Conservation (phyloP, 257 asterid genomes). For the Misopates orontium region DNA sequence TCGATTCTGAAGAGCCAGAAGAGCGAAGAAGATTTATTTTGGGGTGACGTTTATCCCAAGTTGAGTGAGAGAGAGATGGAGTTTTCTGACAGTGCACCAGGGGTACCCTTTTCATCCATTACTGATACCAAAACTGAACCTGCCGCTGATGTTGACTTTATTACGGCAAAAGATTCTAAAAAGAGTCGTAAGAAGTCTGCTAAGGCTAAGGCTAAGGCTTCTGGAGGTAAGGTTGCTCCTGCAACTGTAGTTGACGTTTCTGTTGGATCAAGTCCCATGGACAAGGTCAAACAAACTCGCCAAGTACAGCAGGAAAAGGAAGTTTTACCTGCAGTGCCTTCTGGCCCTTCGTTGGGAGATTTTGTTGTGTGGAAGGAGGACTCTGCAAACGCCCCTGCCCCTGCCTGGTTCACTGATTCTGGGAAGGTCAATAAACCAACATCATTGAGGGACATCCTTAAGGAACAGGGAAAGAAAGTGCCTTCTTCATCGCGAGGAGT, state of each 20-base stretch:
- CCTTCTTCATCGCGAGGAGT: slow-evolving; percentile 40
- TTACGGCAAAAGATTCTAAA: slow-evolving; percentile 89
- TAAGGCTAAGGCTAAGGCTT: slow-evolving; percentile 75
- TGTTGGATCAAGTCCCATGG: slow-evolving; percentile 60
- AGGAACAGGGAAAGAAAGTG: slow-evolving; percentile 72
- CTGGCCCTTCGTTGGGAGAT: slow-evolving; percentile 96
- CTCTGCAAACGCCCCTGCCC: slow-evolving; percentile 58
- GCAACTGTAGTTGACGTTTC: slow-evolving; percentile 44
- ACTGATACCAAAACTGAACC: slow-evolving; percentile 42
- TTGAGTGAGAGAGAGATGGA: slow-evolving; percentile 50
- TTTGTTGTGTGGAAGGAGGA: slow-evolving; percentile 92
- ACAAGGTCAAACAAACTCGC: slow-evolving; percentile 58
- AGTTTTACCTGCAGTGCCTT: slow-evolving; percentile 62
- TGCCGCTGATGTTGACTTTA: slow-evolving; percentile 59
- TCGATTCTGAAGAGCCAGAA: slow-evolving; percentile 49
- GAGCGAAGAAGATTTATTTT: slow-evolving; percentile 59
- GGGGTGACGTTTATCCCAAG: slow-evolving; percentile 45
- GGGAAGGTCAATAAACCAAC: slow-evolving; percentile 67
- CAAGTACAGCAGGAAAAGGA: slow-evolving; percentile 75
- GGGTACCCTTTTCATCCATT: slow-evolving; percentile 32
- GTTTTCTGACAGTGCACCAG: slow-evolving; percentile 33
- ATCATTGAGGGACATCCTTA: slow-evolving; percentile 86
- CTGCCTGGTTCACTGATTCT: slow-evolving; percentile 88
- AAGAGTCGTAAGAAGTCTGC: slow-evolving; percentile 87
- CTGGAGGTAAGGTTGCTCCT: slow-evolving; percentile 57